These are phyloP conservation scores for Talaromyces funiculosus DNA, from an alignment of 2,329 filamentous ascomycete genomes.

Conservation along the genomic window DNA sequence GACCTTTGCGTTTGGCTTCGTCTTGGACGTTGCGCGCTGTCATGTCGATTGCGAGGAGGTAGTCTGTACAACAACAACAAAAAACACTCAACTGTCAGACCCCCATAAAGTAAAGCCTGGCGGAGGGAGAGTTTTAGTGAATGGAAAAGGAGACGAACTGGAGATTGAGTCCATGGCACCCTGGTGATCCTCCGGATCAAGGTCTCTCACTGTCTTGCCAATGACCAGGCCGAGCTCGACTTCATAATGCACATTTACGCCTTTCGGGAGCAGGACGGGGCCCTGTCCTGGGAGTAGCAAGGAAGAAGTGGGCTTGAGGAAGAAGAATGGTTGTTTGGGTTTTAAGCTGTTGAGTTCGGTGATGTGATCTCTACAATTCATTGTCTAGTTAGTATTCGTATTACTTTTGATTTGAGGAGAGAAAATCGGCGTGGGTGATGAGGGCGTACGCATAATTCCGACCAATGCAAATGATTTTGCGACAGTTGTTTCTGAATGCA, in stretches of 20 bases:
- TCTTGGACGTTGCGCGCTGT: conserved; percentile 93
- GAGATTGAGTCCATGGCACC: conserved; percentile 77
- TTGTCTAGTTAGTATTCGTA: not conserved
- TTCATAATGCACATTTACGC: conserved; percentile 87
- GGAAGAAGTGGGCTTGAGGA: conserved; percentile 87
- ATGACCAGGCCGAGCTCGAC: conserved; percentile 89
- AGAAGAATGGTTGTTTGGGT: conserved; percentile 97
- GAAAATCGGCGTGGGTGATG: not conserved
- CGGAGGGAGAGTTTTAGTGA: no score
- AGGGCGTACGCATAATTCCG: conserved; percentile 83
- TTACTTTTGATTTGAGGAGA: not conserved
- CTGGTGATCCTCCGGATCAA: conserved; percentile 66
- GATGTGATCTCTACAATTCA: conserved; percentile 82
- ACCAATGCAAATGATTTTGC: conserved; percentile 87
- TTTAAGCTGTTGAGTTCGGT: conserved; percentile 79
- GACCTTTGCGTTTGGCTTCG: conserved; percentile 92
- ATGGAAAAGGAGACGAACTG: conserved; percentile 44
- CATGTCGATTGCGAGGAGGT: conserved; percentile 92
- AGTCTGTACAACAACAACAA: conserved; percentile 49
- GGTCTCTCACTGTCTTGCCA: conserved; percentile 70
- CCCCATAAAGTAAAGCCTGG: no score
- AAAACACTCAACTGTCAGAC: no score
- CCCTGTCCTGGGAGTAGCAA: conserved; percentile 75
- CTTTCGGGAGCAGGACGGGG: conserved; percentile 73
- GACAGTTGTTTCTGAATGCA: conserved; percentile 47